Evolutionary conservation across 306 rosid species (phyloP).

Genomic region (Glycine soja): DNA sequence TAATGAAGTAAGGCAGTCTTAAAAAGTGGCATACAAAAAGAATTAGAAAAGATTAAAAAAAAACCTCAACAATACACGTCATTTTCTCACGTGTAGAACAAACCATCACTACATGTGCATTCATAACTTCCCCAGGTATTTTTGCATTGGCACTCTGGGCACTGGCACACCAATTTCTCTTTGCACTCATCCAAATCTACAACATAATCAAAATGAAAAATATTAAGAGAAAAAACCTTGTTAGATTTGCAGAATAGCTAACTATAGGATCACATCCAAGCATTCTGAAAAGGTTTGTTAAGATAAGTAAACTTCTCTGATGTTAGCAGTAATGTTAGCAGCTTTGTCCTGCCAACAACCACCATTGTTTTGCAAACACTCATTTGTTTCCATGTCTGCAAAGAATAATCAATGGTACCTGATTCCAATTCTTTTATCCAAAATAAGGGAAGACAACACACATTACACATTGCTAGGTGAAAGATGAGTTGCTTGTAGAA

Average conservation of each 20-base stretch:
- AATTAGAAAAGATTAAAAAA: slow-evolving; percentile 2
- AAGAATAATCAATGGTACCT: slow-evolving; percentile 7
- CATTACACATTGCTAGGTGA: not conserved
- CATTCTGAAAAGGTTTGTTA: not conserved
- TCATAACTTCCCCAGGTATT: slow-evolving; percentile 96
- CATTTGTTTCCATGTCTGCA: slow-evolving; percentile 87
- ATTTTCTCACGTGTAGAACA: slow-evolving; percentile 71
- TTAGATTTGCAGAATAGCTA: slow-evolving; percentile 17
- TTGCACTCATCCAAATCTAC: slow-evolving; percentile 90
- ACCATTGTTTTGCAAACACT: slow-evolving; percentile 86
- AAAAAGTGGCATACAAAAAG: slow-evolving; percentile 26
- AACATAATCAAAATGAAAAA: slow-evolving; percentile 34
- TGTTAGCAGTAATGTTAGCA: slow-evolving; percentile 76
- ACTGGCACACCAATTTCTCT: slow-evolving; percentile 80
- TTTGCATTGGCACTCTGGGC: slow-evolving; percentile 86
- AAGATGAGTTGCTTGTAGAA: slow-evolving; percentile 28
- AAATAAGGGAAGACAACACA: slow-evolving; percentile 4
- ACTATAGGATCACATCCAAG: slow-evolving; percentile 12
- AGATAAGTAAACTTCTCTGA: not conserved
- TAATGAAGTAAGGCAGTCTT: not conserved
- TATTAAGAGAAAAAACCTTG: not conserved
- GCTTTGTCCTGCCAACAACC: slow-evolving; percentile 93
- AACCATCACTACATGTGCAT: slow-evolving; percentile 72
- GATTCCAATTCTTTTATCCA: slow-evolving; percentile 30
- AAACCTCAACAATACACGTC: slow-evolving; percentile 79